A percentile compares a stretch with the other conserved stretches of the same genome.
Conservation (phyloP, 331 rosid genomes). For the Acacia pycnantha region DNA sequence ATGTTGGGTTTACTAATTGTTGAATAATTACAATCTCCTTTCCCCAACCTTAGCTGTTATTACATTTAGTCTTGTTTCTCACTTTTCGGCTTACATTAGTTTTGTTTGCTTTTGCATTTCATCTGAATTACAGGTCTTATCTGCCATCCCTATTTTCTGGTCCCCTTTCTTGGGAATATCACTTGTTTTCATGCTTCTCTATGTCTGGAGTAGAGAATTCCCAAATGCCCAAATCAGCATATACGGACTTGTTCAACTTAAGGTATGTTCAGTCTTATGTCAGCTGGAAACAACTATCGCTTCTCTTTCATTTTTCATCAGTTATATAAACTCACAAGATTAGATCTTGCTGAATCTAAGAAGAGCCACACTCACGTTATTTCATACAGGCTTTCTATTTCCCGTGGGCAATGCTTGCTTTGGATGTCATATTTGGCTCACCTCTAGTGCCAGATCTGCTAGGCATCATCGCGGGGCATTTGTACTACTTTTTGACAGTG, state of each 20-base stretch:
- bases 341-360: conserved; percentile 20
- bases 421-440: conserved; percentile 93
- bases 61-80: conserved; percentile 12
- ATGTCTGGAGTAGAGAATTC: conserved; percentile 97
- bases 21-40: conserved; percentile 13
- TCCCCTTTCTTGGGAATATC: conserved; percentile 72
- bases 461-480: conserved; percentile 95
- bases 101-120: conserved; percentile 23
- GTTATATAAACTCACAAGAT: conserved; percentile 13
- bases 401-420: conserved; percentile 95
- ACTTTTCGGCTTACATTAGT: conserved; percentile 11
- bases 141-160: conserved; percentile 65
- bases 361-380: conserved; percentile 14
- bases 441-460: conserved; percentile 62
- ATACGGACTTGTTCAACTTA: conserved; percentile 87
- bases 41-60: not conserved
- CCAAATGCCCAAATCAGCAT: conserved; percentile 83
- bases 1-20: not conserved
- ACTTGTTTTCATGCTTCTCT: conserved; percentile 91
- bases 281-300: not conserved
- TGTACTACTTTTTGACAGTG: conserved; percentile 92
- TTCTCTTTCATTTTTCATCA: conserved; percentile 5
- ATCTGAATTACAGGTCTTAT: conserved; percentile 51
- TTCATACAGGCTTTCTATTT: conserved; percentile 89
- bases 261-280: conserved; percentile 49